These are phyloP conservation scores for Trichoderma hamatum DNA, from an alignment of 2,329 filamentous ascomycete genomes.

Conservation along the genomic window DNA sequence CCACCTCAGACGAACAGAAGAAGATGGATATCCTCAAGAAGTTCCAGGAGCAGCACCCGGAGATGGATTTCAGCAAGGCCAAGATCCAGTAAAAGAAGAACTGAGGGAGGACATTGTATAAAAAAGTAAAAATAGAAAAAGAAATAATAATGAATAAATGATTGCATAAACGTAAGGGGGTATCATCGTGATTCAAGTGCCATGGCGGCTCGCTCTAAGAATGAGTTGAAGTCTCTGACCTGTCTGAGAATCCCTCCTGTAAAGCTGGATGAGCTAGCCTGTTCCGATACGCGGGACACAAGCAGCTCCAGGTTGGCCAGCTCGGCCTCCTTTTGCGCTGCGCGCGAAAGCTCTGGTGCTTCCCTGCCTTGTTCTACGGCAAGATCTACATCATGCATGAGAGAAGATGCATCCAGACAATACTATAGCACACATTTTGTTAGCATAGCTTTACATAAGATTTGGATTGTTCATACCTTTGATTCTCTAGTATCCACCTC, in stretches of 20 bases:
- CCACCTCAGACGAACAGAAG: constrained; percentile 92
- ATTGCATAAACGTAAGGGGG: constrained; percentile 9
- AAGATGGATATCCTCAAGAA: constrained; percentile 91
- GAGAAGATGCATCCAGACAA: constrained; percentile 57
- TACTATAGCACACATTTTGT: constrained; percentile 35
- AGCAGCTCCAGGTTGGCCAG: constrained; percentile 61
- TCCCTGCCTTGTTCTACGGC: constrained; percentile 56
- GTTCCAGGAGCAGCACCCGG: constrained; percentile 79
- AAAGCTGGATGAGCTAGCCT: constrained; percentile 54
- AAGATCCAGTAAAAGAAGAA: constrained; percentile 59
- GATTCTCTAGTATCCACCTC: constrained; percentile 57
- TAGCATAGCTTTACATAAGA: neutral
- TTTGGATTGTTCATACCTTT: constrained; percentile 46
- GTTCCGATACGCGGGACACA: constrained; percentile 57
- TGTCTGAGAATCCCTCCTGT: constrained; percentile 58
- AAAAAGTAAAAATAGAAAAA: neutral
- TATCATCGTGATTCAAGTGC: constrained; percentile 54
- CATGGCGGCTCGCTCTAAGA: constrained; percentile 62
- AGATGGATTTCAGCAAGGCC: constrained; percentile 73
- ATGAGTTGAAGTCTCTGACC: constrained; percentile 64
- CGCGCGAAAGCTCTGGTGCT: constrained; percentile 50
- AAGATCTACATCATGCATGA: constrained; percentile 65
- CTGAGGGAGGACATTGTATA: neutral
- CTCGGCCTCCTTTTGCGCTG: constrained; percentile 53
- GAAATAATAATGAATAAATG: constrained; percentile 18